These are phyloP conservation scores for Entomortierella parvispora DNA, from an alignment of 192 early-diverging fungal species.

Conservation along the genomic window DNA sequence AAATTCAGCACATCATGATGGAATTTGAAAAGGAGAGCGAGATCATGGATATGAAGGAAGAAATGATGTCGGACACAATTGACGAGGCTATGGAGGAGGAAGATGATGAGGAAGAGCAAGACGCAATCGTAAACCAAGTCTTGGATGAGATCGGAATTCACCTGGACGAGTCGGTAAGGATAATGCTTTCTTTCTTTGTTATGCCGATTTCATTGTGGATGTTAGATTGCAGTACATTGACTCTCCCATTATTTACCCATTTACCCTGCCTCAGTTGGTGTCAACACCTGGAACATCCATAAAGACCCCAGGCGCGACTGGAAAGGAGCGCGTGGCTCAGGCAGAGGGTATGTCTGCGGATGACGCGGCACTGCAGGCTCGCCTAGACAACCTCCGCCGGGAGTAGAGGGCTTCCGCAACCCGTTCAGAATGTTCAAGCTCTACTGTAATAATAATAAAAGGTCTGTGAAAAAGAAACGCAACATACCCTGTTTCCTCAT, in stretches of 20 bases:
- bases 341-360: slow-evolving; percentile 64
- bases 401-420: too few species aligned
- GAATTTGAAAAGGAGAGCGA: slow-evolving; percentile 96
- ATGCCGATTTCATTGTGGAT: neutral
- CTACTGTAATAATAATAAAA: too few species aligned
- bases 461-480: too few species aligned
- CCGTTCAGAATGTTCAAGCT: too few species aligned
- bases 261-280: slow-evolving; percentile 43
- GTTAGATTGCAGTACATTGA: too few species aligned
- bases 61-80: slow-evolving; percentile 98
- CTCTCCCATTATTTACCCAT: neutral
- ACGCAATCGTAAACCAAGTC: slow-evolving; percentile 92
- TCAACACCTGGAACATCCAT: slow-evolving; percentile 58
- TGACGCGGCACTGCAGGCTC: slow-evolving; percentile 89
- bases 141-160: slow-evolving; percentile 96
- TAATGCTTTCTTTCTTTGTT: neutral
- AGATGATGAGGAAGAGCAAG: slow-evolving; percentile 91
- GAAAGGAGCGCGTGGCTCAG: slow-evolving; percentile 63
- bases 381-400: slow-evolving; percentile 87
- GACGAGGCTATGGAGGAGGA: slow-evolving; percentile 96
- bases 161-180: slow-evolving; percentile 74
- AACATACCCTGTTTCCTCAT: too few species aligned
- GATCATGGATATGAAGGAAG: slow-evolving; percentile 99
- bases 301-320: slow-evolving; percentile 40
- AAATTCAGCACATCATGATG: slow-evolving; percentile 95